Percentiles rank a stretch among this genome's conserved stretches.
phyloP scores from a whole-genome alignment of 2,329 filamentous ascomycete genomes.

The Fusarium foetens region DNA sequence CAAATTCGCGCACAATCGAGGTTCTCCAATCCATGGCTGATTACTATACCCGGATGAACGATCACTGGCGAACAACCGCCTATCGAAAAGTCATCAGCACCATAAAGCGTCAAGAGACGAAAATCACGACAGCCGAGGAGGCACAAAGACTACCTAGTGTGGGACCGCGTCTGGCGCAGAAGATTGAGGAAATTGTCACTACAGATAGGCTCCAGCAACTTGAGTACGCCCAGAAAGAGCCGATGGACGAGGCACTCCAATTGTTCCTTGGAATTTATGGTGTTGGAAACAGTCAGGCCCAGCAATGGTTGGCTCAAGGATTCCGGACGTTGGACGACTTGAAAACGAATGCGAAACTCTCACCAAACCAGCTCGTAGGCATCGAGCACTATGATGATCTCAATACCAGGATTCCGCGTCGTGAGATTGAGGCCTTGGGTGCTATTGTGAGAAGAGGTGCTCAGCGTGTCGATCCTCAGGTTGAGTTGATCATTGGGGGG shows the following conservation, averaged over 20 bases:
- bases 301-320: slow-evolving; percentile 80
- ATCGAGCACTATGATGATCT: slow-evolving; percentile 85
- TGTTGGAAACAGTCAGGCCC: slow-evolving; percentile 75
- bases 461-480: slow-evolving; percentile 66
- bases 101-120: slow-evolving; percentile 71
- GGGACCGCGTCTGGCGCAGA: slow-evolving; percentile 77
- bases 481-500: slow-evolving; percentile 80
- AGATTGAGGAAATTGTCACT: slow-evolving; percentile 88
- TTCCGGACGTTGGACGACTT: slow-evolving; percentile 80
- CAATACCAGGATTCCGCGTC: slow-evolving; percentile 78
- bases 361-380: slow-evolving; percentile 76
- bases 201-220: slow-evolving; percentile 78
- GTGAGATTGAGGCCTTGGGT: slow-evolving; percentile 78
- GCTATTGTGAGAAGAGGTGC: slow-evolving; percentile 70
- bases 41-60: slow-evolving; percentile 79
- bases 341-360: slow-evolving; percentile 68
- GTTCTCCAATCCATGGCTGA: slow-evolving; percentile 81
- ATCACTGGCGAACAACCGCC: slow-evolving; percentile 78
- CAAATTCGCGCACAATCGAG: slow-evolving; percentile 80
- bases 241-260: slow-evolving; percentile 71
- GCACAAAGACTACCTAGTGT: slow-evolving; percentile 75
- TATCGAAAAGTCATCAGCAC: slow-evolving; percentile 83
- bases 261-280: slow-evolving; percentile 83
- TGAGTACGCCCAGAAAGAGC: slow-evolving; percentile 75
- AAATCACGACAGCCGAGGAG: slow-evolving; percentile 75